Conservation (phyloP, 148 eudicot species). For the Arbutus unedo region DNA sequence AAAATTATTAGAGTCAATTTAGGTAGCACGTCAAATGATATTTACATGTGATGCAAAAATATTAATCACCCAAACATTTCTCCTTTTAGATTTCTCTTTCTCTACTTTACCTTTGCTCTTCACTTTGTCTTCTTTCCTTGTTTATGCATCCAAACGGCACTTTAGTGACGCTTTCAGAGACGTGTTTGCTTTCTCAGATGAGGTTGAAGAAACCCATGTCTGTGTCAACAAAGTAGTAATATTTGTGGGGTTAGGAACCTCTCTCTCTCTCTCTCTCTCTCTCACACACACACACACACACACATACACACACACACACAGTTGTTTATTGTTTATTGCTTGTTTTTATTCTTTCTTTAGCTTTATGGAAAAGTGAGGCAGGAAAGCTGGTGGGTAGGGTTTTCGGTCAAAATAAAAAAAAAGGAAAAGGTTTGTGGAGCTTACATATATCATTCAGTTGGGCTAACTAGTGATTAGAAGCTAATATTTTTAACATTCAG, state of each 20-base stretch:
- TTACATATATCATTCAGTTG: not conserved
- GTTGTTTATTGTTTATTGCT: constrained; percentile 32
- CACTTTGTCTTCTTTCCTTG: constrained; percentile 24
- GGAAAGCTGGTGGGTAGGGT: constrained; percentile 41
- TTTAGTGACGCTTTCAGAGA: constrained; percentile 30
- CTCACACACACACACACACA: not conserved
- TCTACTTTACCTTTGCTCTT: constrained; percentile 10
- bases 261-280: constrained; percentile 24
- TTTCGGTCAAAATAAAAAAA: constrained; percentile 32
- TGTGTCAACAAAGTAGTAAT: constrained; percentile 27
- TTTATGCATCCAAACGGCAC: constrained; percentile 28
- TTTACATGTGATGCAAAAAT: not conserved
- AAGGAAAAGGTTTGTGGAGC: constrained; percentile 26
- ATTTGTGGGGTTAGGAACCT: constrained; percentile 24
- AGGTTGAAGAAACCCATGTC: constrained; percentile 40
- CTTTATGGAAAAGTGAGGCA: constrained; percentile 56
- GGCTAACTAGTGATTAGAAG: no score
- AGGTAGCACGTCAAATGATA: not conserved
- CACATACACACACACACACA: not conserved
- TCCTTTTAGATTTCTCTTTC: not conserved
- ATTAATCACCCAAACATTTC: not conserved
- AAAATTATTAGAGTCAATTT: not conserved
- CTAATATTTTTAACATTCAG: not conserved
- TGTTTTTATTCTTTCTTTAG: constrained; percentile 35
- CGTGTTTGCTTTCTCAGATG: constrained; percentile 44